A percentile compares a stretch with the other conserved stretches of the same genome.
Evolutionary conservation across 129 eudicot species (phyloP).

Genomic region (Ambrosia trifida): DNA sequence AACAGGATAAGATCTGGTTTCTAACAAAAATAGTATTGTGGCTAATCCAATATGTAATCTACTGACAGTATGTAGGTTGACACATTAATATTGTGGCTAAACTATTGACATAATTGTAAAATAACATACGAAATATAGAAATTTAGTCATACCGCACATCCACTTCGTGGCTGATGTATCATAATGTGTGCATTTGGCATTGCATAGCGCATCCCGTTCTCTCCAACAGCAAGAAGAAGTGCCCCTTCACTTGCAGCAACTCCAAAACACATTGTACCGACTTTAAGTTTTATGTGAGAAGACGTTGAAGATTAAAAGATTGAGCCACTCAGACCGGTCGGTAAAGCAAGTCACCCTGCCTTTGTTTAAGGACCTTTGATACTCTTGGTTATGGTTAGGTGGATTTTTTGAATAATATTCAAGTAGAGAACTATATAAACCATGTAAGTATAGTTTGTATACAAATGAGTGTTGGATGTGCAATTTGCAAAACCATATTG

Average conservation of each 20-base stretch:
- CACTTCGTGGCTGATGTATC: conserved; percentile 93
- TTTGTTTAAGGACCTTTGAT: no score
- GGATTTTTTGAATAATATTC: no score
- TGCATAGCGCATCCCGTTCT: conserved; percentile 93
- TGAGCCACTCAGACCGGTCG: background rate
- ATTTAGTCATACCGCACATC: conserved; percentile 65
- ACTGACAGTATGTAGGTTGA: background rate
- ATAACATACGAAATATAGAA: background rate
- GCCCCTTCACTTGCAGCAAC: conserved; percentile 84
- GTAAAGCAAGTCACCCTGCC: no score
- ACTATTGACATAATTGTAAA: background rate
- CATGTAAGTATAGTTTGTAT: no score
- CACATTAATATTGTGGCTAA: background rate
- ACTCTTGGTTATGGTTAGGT: no score
- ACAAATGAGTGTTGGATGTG: no score
- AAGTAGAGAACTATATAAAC: no score
- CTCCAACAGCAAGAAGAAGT: conserved; percentile 97
- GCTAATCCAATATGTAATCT: background rate
- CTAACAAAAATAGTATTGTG: conserved; percentile 6
- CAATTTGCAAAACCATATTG: no score
- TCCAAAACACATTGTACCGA: conserved; percentile 95
- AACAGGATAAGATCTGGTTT: conserved; percentile 10
- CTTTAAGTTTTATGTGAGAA: conserved; percentile 86
- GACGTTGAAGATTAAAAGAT: background rate
- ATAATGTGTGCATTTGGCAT: conserved; percentile 98